Evolutionary conservation across 1,284 basidiomycete species (phyloP).

Genomic region (Ceratobasidium sp.): DNA sequence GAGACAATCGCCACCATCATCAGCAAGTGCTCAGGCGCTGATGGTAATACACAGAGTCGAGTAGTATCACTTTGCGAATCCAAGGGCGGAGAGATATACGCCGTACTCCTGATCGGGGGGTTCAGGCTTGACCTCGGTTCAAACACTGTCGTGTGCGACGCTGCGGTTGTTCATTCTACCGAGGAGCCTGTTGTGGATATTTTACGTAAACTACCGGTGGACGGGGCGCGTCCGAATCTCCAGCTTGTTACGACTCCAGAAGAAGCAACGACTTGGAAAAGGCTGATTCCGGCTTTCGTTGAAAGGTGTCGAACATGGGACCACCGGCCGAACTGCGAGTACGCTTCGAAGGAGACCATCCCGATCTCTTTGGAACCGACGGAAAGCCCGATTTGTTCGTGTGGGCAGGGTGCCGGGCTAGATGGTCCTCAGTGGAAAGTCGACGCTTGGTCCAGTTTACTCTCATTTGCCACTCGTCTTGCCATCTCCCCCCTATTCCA

Average conservation of each 20-base stretch:
- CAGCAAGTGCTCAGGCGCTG: slow-evolving; percentile 44
- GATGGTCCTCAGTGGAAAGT: neutral
- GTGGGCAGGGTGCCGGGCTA: slow-evolving; percentile 3
- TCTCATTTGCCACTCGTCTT: neutral
- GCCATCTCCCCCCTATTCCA: slow-evolving; percentile 14
- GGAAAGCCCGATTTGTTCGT: neutral
- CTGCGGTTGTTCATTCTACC: slow-evolving; percentile 51
- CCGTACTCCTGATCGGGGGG: slow-evolving; percentile 53
- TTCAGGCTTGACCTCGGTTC: slow-evolving; percentile 56
- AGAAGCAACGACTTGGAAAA: slow-evolving; percentile 1
- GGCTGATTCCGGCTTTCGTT: neutral
- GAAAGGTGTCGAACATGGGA: slow-evolving; percentile 8
- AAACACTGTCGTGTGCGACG: slow-evolving; percentile 57
- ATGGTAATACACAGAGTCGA: slow-evolving; percentile 31
- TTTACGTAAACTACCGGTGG: neutral
- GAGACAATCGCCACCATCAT: slow-evolving; percentile 48
- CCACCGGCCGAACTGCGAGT: slow-evolving; percentile 1
- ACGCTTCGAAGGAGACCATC: neutral
- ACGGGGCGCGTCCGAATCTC: neutral
- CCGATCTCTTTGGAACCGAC: neutral
- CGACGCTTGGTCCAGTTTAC: neutral
- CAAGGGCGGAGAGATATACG: slow-evolving; percentile 46
- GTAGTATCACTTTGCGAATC: slow-evolving; percentile 48
- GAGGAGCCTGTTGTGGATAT: neutral
- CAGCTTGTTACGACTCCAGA: neutral